These are phyloP conservation scores for Mycena venus DNA, from an alignment of 768 basidiomycete species.

Conservation along the genomic window DNA sequence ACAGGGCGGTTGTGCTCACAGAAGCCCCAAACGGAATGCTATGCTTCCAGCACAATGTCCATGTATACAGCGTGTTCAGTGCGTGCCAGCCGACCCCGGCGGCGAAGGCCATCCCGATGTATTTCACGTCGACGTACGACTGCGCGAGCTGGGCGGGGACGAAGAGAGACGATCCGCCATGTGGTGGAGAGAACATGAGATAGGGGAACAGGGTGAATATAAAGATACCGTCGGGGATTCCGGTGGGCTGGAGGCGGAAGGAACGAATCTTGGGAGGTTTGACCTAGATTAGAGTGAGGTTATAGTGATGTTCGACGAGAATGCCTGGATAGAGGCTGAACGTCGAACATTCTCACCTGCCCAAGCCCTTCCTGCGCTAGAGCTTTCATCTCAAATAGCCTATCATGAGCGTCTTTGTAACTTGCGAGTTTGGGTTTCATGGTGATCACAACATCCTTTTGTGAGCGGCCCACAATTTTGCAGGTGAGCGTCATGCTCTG, in stretches of 20 bases:
- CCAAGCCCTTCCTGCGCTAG: background rate
- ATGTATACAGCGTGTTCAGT: background rate
- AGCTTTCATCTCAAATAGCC: background rate
- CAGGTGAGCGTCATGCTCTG: background rate
- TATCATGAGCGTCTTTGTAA: background rate
- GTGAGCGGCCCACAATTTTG: background rate
- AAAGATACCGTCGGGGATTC: background rate
- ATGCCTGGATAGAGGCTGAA: background rate
- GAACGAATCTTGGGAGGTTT: background rate
- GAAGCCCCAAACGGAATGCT: background rate
- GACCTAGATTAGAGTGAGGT: too few relatives aligned
- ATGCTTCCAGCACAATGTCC: background rate
- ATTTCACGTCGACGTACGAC: background rate
- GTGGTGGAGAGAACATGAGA: background rate
- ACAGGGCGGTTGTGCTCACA: background rate
- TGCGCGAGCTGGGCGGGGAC: background rate
- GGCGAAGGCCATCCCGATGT: background rate
- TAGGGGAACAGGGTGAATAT: background rate
- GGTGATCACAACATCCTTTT: background rate
- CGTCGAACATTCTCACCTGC: background rate
- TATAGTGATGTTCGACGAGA: background rate
- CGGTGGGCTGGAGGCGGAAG: background rate
- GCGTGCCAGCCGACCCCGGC: background rate
- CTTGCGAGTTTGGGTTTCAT: background rate
- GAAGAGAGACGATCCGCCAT: background rate